phyloP scores from a whole-genome alignment of 306 rosid species.

The Morella rubra region DNA sequence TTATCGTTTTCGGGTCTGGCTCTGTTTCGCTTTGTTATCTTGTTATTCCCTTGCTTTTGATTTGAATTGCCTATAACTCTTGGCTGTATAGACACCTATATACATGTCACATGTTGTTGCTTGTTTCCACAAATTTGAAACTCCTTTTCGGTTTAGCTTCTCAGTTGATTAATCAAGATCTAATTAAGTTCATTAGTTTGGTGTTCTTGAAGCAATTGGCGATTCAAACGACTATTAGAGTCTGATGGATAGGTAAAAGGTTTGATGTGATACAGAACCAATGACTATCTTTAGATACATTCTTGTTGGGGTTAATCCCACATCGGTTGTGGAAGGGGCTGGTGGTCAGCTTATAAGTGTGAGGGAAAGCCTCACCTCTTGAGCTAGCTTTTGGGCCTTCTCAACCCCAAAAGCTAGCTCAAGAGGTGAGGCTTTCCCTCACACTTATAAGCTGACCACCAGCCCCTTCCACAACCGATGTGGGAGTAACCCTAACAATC shows the following conservation, averaged over 20 bases:
- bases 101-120: neutral
- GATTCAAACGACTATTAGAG: neutral
- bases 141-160: too few species aligned
- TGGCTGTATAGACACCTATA: neutral
- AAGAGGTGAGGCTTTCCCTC: too few species aligned
- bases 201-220: neutral
- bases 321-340: too few species aligned
- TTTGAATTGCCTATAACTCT: neutral
- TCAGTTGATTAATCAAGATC: neutral
- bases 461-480: too few species aligned
- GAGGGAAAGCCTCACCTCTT: too few species aligned
- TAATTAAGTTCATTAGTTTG: neutral
- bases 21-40: neutral
- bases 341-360: too few species aligned
- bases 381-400: too few species aligned
- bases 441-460: too few species aligned
- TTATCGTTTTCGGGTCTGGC: neutral
- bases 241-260: neutral
- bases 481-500: too few species aligned
- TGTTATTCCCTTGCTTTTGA: neutral
- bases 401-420: too few species aligned
- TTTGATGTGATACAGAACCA: neutral
- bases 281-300: neutral
- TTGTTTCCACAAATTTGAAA: neutral
- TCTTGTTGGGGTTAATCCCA: too few species aligned